Evolutionary conservation across 2,329 filamentous ascomycete genomes (phyloP).

Genomic region (Phoma sp.): DNA sequence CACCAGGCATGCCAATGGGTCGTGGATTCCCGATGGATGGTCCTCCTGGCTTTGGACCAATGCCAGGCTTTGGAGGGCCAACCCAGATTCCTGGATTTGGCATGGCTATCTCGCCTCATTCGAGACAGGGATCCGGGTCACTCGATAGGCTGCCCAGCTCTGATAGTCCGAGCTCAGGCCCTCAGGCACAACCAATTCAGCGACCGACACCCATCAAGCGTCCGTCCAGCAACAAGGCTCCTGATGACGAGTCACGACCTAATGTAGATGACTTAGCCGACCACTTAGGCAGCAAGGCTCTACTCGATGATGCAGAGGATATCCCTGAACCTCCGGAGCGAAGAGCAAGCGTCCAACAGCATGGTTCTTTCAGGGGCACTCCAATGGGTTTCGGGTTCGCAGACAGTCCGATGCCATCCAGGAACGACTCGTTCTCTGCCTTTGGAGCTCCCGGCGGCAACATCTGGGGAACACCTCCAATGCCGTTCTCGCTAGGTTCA

Average conservation of each 20-base stretch:
- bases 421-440: conserved; percentile 41
- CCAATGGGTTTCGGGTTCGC: conserved; percentile 45
- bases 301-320: conserved; percentile 67
- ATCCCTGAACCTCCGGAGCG: conserved; percentile 68
- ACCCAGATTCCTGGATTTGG: conserved; percentile 47
- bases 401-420: conserved; percentile 38
- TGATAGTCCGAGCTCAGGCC: conserved; percentile 58
- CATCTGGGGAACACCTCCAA: conserved; percentile 51
- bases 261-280: conserved; percentile 75
- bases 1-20: conserved; percentile 66
- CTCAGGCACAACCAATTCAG: conserved; percentile 73
- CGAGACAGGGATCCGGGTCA: conserved; percentile 75
- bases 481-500: conserved; percentile 49
- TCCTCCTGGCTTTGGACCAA: conserved; percentile 52
- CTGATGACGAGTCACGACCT: conserved; percentile 51
- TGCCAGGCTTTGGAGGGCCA: conserved; percentile 45
- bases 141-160: conserved; percentile 60
- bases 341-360: conserved; percentile 48
- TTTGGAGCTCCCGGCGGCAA: conserved; percentile 43
- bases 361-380: conserved; percentile 36
- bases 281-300: conserved; percentile 87
- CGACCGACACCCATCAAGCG: conserved; percentile 87
- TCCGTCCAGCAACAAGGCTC: conserved; percentile 73
- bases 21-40: conserved; percentile 61
- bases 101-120: conserved; percentile 64